Conservation (phyloP, 2,329 filamentous ascomycete genomes). For the Fusarium sp. region DNA sequence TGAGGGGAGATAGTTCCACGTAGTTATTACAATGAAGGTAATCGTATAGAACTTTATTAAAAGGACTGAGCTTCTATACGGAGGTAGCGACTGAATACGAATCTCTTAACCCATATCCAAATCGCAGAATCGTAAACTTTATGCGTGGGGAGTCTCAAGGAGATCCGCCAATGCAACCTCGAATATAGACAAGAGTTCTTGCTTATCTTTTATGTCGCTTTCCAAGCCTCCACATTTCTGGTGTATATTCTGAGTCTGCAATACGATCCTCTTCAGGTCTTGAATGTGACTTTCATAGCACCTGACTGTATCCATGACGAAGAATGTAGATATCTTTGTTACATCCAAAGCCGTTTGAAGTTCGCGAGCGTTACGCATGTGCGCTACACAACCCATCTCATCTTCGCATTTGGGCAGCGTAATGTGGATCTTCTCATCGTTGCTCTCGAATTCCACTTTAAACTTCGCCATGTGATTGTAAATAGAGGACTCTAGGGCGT, state of each 20-base stretch:
- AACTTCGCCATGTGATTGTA: neutral
- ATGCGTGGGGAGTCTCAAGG: neutral
- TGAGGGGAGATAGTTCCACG: neutral
- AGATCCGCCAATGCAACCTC: fast-evolving
- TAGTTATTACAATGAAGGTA: fast-evolving
- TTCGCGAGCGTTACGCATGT: neutral
- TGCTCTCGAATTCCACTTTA: neutral
- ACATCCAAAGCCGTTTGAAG: neutral
- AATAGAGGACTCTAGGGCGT: neutral
- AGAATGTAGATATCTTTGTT: neutral
- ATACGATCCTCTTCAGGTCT: neutral
- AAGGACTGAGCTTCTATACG: neutral
- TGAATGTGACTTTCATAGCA: neutral
- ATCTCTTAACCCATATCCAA: too few species aligned
- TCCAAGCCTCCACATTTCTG: neutral
- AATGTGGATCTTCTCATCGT: neutral
- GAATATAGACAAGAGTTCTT: neutral
- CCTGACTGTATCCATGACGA: neutral
- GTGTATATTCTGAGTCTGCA: neutral
- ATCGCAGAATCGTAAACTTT: fast-evolving
- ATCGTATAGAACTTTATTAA: neutral
- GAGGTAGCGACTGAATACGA: neutral
- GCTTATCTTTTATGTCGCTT: fast-evolving
- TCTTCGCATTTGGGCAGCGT: neutral
- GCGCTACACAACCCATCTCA: neutral